These are phyloP conservation scores for Lecanicillium sp. DNA, from an alignment of 2,329 filamentous ascomycete species.

Conservation along the genomic window DNA sequence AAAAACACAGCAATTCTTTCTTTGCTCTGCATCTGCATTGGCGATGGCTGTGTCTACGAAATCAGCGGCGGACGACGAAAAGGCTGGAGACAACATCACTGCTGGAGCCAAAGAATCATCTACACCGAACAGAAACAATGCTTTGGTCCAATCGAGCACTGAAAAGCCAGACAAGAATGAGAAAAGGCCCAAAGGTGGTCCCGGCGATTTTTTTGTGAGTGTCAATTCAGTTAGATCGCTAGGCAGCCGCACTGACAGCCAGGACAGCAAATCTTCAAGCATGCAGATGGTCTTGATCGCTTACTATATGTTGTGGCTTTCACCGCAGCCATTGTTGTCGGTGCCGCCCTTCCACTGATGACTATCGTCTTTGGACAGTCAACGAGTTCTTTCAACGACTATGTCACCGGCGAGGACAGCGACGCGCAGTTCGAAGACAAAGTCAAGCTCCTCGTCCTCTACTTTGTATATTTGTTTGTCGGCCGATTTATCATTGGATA, in stretches of 20 bases:
- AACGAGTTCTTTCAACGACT: background rate
- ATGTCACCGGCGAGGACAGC: background rate
- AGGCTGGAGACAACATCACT: too few relatives aligned
- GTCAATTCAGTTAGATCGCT: background rate
- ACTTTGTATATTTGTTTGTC: constrained; percentile 6
- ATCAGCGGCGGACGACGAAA: too few relatives aligned
- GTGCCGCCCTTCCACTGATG: constrained; percentile 5
- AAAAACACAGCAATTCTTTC: too few relatives aligned
- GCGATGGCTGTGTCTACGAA: too few relatives aligned
- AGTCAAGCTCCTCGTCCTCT: constrained; percentile 3
- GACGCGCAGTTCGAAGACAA: background rate
- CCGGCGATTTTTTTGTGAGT: background rate
- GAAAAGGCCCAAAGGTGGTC: background rate
- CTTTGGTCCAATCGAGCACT: background rate
- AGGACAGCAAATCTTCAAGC: constrained; percentile 2
- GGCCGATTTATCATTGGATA: constrained; percentile 5
- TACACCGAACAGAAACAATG: background rate
- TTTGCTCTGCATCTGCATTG: too few relatives aligned
- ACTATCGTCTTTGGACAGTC: constrained; percentile 5
- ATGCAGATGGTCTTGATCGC: background rate
- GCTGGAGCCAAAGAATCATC: too few relatives aligned
- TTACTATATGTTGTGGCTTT: constrained; percentile 1
- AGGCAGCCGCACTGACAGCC: background rate
- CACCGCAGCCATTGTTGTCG: constrained; percentile 1
- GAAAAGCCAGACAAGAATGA: background rate